Base-by-base conservation (phyloP, 2,329 filamentous ascomycete species). In the Epichloe glyceriae region DNA sequence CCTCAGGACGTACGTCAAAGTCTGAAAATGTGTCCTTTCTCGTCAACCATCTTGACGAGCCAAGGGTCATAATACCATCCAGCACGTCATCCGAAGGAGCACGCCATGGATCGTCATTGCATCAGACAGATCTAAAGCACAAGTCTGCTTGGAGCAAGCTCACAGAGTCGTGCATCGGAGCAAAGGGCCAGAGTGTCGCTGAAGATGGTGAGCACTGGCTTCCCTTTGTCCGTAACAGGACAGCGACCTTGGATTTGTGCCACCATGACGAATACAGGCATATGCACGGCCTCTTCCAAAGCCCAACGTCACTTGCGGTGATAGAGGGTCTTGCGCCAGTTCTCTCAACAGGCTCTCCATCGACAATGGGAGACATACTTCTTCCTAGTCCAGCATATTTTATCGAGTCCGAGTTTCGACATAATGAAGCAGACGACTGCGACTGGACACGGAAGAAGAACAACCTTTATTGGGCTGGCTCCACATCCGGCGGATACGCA, bases 381-480 rank as follows among this genome's bases (percentile, higher is more conserved):
- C 71, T 71, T 20, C 78, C 78, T 0, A 73, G 71, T 42, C 68
- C 75, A 0, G 70, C 71, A 1, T 79, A 79, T 52, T 7, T 26
- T 26, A 57, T 68, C 20, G 63, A 69, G 52, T 14, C 61, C 3
- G 63, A 69, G 39, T 69, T 73, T 34, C 54, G 57, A 5, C 79
- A 79, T 55, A 59, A 70, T 3, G 57, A 63, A 0, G 33, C 53
- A 0, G 45, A 64, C 3, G 76, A 79, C 50, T 39, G 55, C 12
- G 40, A 42, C 3, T 42, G 12, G 40, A 7, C 17, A 2, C 12
- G 1, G 20, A 42, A 26, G 22, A 30, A 17, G 54, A 70, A 73
- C 37, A 70, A 69, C 2, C 57, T 80, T 0, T 81, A 80, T 59
- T 82, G 78, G 78, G 70, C 73, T 0, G 78, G 78, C 0, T 76